Percentiles rank a stretch among this genome's conserved stretches.
phyloP scores from a whole-genome alignment of 106 monocot genomes.

The Cymbidium sinense region DNA sequence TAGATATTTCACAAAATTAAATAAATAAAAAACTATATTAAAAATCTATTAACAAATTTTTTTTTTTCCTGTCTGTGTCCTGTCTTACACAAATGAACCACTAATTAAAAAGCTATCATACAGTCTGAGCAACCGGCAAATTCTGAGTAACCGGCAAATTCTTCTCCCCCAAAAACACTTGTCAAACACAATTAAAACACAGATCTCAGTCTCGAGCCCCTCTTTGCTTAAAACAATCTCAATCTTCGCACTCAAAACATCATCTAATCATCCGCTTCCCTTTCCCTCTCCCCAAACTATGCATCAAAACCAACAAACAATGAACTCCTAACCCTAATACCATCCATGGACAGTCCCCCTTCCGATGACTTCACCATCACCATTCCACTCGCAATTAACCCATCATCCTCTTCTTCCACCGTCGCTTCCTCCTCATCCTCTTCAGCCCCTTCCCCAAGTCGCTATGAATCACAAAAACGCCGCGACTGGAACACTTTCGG shows the following conservation, averaged over 20 bases:
- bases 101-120: not conserved
- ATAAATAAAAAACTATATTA: too few species aligned
- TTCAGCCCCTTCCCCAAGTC: conserved; percentile 26
- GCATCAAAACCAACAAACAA: too few species aligned
- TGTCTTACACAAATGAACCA: too few species aligned
- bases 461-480: conserved; percentile 64
- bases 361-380: conserved; percentile 1
- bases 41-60: too few species aligned
- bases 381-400: conserved; percentile 6
- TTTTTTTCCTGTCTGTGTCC: too few species aligned
- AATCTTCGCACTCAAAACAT: not conserved
- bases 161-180: not conserved
- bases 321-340: too few species aligned
- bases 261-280: not conserved
- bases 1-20: too few species aligned
- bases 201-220: not conserved
- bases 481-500: conserved; percentile 74
- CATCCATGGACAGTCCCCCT: conserved; percentile 14
- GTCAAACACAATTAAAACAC: not conserved
- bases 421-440: conserved; percentile 14
- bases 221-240: too few species aligned
- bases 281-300: too few species aligned
- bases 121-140: not conserved
- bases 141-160: not conserved
- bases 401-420: conserved; percentile 8